Evolutionary conservation across 441 rosid species (phyloP).

Genomic region (Capsella rubella): DNA sequence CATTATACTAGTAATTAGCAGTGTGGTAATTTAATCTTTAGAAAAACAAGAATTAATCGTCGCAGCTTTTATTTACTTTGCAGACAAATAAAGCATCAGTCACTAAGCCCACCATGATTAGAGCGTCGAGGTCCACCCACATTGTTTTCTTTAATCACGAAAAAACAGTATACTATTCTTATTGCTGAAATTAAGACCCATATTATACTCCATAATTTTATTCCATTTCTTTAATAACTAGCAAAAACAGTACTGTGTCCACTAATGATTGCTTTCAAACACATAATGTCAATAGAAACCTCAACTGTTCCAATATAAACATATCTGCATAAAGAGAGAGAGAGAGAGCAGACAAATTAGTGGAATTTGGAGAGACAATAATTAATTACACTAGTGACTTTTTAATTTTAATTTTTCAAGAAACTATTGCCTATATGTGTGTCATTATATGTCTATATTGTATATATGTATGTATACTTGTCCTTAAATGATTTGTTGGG

Average conservation of each 20-base stretch:
- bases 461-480: neutral
- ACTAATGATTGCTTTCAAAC: conserved; percentile 46
- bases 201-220: conserved; percentile 13
- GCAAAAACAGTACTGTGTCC: conserved; percentile 30
- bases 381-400: neutral
- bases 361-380: conserved; percentile 8
- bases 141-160: conserved; percentile 15
- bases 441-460: neutral
- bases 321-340: conserved; percentile 21
- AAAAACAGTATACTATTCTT: conserved; percentile 18
- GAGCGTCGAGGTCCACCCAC: conserved; percentile 38
- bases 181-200: conserved; percentile 41
- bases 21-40: conserved; percentile 24
- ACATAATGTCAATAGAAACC: conserved; percentile 35
- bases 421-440: neutral
- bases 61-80: conserved; percentile 49
- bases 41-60: conserved; percentile 22
- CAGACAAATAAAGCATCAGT: conserved; percentile 48
- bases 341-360: neutral
- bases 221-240: neutral
- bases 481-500: neutral
- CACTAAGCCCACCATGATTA: conserved; percentile 47
- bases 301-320: conserved; percentile 41
- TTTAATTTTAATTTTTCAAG: neutral
- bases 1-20: conserved; percentile 31